Base-by-base conservation (phyloP, 2,329 filamentous ascomycete genomes). In the Fusarium kyushuense region DNA sequence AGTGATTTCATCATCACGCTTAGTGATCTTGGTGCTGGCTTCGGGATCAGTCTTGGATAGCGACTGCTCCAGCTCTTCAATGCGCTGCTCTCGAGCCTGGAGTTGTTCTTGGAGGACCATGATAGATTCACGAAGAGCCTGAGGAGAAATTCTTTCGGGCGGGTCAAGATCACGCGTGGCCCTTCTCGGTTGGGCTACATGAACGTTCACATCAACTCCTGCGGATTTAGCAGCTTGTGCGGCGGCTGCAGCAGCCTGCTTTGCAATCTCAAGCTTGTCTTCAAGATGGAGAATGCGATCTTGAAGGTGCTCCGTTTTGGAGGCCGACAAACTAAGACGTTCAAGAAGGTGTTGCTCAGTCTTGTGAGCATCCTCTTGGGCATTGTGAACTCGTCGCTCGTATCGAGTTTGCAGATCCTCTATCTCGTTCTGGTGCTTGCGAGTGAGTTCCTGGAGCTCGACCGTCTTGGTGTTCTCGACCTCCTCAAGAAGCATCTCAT, bases 21-120 rank as follows among this genome's bases (percentile, higher is more conserved):
- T 96, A 71, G 93, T 91, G 72, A 98, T 89, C 82, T 96, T 97
- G 51, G 83, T 85, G 3, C 92, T 87, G 0, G 93, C 91, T 40
- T 97, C 92, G 11, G 89, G 90, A 72, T 97, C 93, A 5, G 90
- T 79, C 62, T 87, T 86, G 19, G 87, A 81, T 10, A 94, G 83
- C 53, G 89, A 85, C 53, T 90, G 86, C 79, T 97, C 93, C 14
- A 98, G 89, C 65, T 91, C 88, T 77, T 99, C 96, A 70, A 98
- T 97, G 38, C 89, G 90, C 63, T 91, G 87, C 81, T 99, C 96
- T 54, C 96, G 94, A 72, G 96, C 93, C 78, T 98, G 96, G 9
- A 99, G 86, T 79, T 99, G 96, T 78, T 98, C 95, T 80, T 99
- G 96, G 27, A 99, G 84, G 19, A 97, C 96, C 80, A 97, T 90